These are phyloP conservation scores for Entomortierella chlamydospora DNA, from an alignment of 192 early-diverging fungal species.

Conservation along the genomic window DNA sequence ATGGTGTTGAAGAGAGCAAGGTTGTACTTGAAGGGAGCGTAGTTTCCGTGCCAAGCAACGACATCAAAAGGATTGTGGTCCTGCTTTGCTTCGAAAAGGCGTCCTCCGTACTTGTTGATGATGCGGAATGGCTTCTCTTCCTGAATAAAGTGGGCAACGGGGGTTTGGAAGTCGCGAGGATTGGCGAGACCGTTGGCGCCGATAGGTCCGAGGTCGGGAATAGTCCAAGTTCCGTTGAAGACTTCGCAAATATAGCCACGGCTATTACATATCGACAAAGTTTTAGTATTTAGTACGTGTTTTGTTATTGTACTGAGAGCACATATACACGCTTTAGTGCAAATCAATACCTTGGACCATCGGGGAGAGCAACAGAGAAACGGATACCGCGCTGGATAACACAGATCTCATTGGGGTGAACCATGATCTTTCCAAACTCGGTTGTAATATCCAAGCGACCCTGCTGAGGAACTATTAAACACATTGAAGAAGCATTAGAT, in stretches of 20 bases:
- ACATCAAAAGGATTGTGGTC: conserved; percentile 94
- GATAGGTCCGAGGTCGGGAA: conserved; percentile 96
- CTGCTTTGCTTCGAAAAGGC: conserved; percentile 77
- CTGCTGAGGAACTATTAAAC: conserved; percentile 87
- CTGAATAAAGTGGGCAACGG: conserved; percentile 80
- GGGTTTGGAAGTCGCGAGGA: conserved; percentile 93
- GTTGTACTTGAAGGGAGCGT: conserved; percentile 95
- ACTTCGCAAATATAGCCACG: conserved; percentile 95
- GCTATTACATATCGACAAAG: conserved; percentile 12
- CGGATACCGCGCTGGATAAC: conserved; percentile 95
- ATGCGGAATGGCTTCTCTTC: conserved; percentile 71
- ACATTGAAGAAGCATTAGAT: not conserved
- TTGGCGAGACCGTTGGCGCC: conserved; percentile 95
- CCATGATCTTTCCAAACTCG: conserved; percentile 88
- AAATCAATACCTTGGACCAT: conserved; percentile 71
- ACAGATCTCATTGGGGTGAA: conserved; percentile 89
- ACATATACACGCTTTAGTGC: too few species aligned
- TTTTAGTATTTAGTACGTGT: not conserved
- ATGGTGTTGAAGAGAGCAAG: conserved; percentile 85
- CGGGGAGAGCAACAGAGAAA: conserved; percentile 81
- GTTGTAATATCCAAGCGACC: conserved; percentile 91
- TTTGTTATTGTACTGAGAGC: not conserved
- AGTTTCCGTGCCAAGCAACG: conserved; percentile 99
- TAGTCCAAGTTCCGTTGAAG: conserved; percentile 90
- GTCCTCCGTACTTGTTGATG: conserved; percentile 86